phyloP scores from a whole-genome alignment of 2,329 filamentous ascomycete species.

The Sphaceloma murrayae region DNA sequence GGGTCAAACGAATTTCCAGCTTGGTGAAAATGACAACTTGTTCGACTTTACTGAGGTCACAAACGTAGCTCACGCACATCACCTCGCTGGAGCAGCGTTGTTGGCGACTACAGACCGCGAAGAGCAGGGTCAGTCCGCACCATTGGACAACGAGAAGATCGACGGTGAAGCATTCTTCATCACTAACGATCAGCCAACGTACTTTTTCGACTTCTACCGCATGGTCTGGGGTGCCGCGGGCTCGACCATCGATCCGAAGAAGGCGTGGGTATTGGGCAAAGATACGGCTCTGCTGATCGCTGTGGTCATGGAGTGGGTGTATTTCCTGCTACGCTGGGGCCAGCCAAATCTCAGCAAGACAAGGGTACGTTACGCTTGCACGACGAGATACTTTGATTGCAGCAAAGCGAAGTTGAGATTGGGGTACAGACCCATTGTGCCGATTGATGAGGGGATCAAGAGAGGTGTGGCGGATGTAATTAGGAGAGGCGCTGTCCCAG shows the following conservation, averaged over 20 bases:
- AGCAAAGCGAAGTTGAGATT: slow-evolving; percentile 62
- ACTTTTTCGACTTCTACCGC: slow-evolving; percentile 44
- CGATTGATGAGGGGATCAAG: slow-evolving; percentile 52
- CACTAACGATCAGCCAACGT: slow-evolving; percentile 42
- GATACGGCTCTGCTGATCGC: slow-evolving; percentile 36
- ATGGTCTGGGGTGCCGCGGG: slow-evolving; percentile 39
- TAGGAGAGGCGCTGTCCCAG: slow-evolving; percentile 28
- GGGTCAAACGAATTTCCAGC: slow-evolving; percentile 42
- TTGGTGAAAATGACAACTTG: slow-evolving; percentile 44
- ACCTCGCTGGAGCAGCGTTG: slow-evolving; percentile 42
- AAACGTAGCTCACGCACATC: slow-evolving; percentile 44
- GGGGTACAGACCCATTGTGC: slow-evolving; percentile 59
- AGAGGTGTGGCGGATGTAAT: slow-evolving; percentile 37
- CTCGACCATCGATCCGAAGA: slow-evolving; percentile 28
- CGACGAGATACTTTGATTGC: slow-evolving; percentile 71
- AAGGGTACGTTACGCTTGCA: slow-evolving; percentile 55
- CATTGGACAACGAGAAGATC: slow-evolving; percentile 39
- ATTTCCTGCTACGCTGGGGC: slow-evolving; percentile 35
- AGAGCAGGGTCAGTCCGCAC: slow-evolving; percentile 26
- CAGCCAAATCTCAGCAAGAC: slow-evolving; percentile 39
- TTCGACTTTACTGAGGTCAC: slow-evolving; percentile 47
- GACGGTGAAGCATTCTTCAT: slow-evolving; percentile 45
- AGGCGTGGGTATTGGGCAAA: slow-evolving; percentile 36
- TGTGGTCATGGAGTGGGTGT: slow-evolving; percentile 36
- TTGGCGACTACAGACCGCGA: slow-evolving; percentile 35